These are phyloP conservation scores for Myxozyma melibiosi DNA, from an alignment of 805 yeast genomes.

Conservation along the genomic window DNA sequence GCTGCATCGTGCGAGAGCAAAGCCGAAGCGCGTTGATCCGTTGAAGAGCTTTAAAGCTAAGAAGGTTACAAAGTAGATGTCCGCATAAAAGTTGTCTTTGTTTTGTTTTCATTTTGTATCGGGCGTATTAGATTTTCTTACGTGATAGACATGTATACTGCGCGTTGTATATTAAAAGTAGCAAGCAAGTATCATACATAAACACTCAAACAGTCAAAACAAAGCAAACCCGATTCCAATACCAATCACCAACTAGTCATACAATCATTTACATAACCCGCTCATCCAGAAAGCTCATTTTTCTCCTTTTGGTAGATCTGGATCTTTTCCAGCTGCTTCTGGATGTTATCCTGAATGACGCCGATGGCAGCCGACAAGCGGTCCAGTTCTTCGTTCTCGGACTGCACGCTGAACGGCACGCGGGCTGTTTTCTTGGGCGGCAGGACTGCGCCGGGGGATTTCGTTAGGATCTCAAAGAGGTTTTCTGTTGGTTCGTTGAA, in stretches of 20 bases:
- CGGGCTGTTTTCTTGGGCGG: constrained; percentile 44
- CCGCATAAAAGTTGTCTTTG: not conserved
- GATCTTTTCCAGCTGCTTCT: constrained; percentile 47
- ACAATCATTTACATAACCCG: too few species aligned
- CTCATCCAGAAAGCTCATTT: not conserved
- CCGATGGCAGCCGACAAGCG: constrained; percentile 53
- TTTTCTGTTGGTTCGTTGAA: constrained; percentile 94
- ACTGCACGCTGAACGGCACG: constrained; percentile 50
- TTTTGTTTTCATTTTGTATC: too few species aligned
- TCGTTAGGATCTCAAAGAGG: constrained; percentile 75
- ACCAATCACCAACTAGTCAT: too few species aligned
- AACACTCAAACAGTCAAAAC: not conserved
- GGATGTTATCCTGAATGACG: constrained; percentile 51
- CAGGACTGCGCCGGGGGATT: constrained; percentile 54
- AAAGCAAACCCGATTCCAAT: not conserved
- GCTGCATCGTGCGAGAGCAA: constrained; percentile 24
- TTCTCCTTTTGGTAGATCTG: constrained; percentile 40
- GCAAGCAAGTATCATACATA: not conserved
- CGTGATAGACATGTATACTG: not conserved
- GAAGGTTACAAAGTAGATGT: constrained; percentile 25
- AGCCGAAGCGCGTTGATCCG: constrained; percentile 53
- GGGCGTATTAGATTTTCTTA: too few species aligned
- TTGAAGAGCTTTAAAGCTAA: constrained; percentile 55
- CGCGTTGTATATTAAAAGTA: not conserved
- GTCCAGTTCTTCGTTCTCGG: constrained; percentile 67